Base-by-base conservation (phyloP, 192 early-diverging fungal species). In the Coemansia sp. region DNA sequence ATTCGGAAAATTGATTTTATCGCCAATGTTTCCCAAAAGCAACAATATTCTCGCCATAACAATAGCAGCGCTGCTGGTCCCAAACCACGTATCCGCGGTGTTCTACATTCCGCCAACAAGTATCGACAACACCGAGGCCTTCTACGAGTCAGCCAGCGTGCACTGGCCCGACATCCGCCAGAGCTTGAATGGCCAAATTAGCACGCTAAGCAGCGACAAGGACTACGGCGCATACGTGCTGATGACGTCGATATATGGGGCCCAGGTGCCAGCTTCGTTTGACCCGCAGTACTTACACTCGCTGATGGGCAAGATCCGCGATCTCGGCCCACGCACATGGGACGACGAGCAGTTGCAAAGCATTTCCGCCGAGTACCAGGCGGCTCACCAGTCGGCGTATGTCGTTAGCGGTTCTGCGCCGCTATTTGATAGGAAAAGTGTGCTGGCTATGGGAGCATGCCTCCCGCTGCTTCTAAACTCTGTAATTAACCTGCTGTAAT, bases 61-160 rank as follows among this genome's bases (percentile, higher is more conserved):
- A 26, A 26, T 53, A 12, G 20, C 51, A 26, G 11, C 23, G 21
- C 6, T 69, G 15, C 49, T 35, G 15, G 56, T 48, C 21, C 44
- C 63, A 46, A 66, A 45, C 14, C 16, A 26, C 1, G 72, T 45
- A 11, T 48, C 18, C 2, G 57, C 51, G 11, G 52, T 61, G 10
- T 48, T 69, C 30, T 66, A 62, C 59, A 75, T 75, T 18, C 73
- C 73, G 8, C 51, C 73, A 11, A 75, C 67, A 33, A 45, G 62
- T 38, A 69, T 69, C 24, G 73, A 75, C 48, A 68, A 69, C 67
- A 69, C 73, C 0, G 20, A 21, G 46, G 66, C 62, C 49, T 75
- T 68, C 73, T 69, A 48, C 39, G 58, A 59, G 33, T 58, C 46
- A 0, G 63, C 67, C 14, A 75, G 73, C 52, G 43, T 45, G 39